phyloP scores from a whole-genome alignment of 495 filamentous ascomycete species.

The Lophium mytilinum region DNA sequence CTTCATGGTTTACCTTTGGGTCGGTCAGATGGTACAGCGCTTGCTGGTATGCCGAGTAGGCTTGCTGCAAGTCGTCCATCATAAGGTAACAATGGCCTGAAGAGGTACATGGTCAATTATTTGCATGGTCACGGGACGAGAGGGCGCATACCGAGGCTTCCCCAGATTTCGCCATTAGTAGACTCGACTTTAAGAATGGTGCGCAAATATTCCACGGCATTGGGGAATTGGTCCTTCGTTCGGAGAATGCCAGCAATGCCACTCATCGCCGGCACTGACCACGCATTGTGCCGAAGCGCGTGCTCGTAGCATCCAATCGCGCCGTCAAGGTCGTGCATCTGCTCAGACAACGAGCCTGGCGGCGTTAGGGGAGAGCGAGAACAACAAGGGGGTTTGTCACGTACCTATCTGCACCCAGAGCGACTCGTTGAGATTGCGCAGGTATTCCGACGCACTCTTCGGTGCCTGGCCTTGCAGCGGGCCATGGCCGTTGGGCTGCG shows the following conservation, averaged over 20 bases:
- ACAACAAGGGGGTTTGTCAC: constrained; percentile 22
- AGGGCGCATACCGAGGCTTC: constrained; percentile 63
- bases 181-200: constrained; percentile 84
- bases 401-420: constrained; percentile 94
- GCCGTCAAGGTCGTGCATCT: constrained; percentile 80
- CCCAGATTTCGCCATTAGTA: constrained; percentile 92
- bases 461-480: constrained; percentile 42
- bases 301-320: constrained; percentile 83
- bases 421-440: constrained; percentile 64
- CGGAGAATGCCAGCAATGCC: constrained; percentile 85
- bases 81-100: constrained; percentile 92
- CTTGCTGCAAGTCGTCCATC: constrained; percentile 98
- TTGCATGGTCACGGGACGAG: no score
- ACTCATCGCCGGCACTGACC: constrained; percentile 90
- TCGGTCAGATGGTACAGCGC: constrained; percentile 88
- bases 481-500: constrained; percentile 24
- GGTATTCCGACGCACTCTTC: constrained; percentile 50
- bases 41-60: constrained; percentile 95
- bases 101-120: background rate
- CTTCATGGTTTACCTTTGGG: constrained; percentile 65
- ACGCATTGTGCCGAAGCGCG: constrained; percentile 76
- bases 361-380: constrained; percentile 9
- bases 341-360: constrained; percentile 73
- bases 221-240: constrained; percentile 85
- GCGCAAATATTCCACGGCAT: constrained; percentile 87